Conservation (phyloP, 1,139 yeast species). For the Sugiyamaella novakii region DNA sequence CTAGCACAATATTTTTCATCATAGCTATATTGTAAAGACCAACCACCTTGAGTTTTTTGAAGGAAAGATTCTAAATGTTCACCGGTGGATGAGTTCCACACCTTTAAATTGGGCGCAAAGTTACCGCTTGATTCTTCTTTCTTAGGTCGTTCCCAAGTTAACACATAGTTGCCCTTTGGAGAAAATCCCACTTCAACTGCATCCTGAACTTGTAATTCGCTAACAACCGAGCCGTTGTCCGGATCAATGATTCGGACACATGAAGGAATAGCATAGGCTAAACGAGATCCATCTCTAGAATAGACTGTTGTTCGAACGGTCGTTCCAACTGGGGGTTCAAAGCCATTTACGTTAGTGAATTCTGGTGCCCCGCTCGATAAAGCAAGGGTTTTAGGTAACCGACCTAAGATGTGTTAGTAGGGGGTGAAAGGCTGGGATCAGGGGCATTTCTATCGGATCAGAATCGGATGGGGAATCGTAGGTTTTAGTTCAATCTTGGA, state of each 20-base stretch:
- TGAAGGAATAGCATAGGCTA: slow-evolving; percentile 51
- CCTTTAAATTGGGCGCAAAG: slow-evolving; percentile 73
- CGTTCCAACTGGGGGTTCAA: slow-evolving; percentile 32
- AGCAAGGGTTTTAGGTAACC: slow-evolving; percentile 64
- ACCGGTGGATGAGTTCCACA: slow-evolving; percentile 57
- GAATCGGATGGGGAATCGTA: too few relatives aligned
- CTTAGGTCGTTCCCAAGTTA: slow-evolving; percentile 90
- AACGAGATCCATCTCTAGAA: slow-evolving; percentile 50
- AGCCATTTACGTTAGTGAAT: slow-evolving; percentile 36
- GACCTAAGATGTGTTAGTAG: slow-evolving; percentile 46
- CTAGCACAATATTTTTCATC: slow-evolving; percentile 75
- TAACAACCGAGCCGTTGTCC: slow-evolving; percentile 49
- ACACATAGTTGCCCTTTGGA: slow-evolving; percentile 80
- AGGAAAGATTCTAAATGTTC: slow-evolving; percentile 66
- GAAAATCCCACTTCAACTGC: slow-evolving; percentile 84
- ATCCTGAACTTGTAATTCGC: slow-evolving; percentile 55
- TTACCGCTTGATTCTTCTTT: slow-evolving; percentile 58
- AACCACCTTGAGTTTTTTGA: slow-evolving; percentile 81
- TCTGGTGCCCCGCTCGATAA: slow-evolving; percentile 57
- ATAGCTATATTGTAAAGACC: slow-evolving; percentile 86
- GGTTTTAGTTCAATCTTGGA: too few relatives aligned
- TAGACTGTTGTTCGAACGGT: slow-evolving; percentile 47
- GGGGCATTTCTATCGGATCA: too few relatives aligned
- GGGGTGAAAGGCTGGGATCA: too few relatives aligned
- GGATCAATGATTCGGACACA: slow-evolving; percentile 62